A percentile compares a stretch with the other conserved stretches of the same genome.
Conservation (phyloP, 75 land plant genomes). For the Ceratopteris richardii region DNA sequence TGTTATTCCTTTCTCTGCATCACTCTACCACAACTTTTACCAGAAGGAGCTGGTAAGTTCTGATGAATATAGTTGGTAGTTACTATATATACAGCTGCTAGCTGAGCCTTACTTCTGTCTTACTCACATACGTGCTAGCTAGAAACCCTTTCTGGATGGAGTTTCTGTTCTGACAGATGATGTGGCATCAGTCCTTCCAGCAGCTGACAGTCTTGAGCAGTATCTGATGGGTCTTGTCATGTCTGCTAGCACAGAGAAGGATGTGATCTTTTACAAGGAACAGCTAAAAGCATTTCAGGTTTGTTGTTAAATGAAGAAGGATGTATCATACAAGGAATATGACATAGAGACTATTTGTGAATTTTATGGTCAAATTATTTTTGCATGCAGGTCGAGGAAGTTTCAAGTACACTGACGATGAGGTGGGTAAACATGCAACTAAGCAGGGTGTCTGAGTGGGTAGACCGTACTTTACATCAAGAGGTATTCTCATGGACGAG, state of each 20-base stretch:
- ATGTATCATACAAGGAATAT: no score
- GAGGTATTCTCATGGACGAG: constrained; percentile 57
- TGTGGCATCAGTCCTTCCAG: constrained; percentile 81
- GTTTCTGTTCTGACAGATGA: constrained; percentile 90
- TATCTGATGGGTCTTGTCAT: constrained; percentile 44
- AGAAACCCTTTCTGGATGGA: constrained; percentile 93
- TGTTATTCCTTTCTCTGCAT: constrained; percentile 59
- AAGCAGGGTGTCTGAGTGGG: constrained; percentile 68
- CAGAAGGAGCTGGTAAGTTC: constrained; percentile 68
- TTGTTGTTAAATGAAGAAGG: not conserved
- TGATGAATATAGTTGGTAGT: not conserved
- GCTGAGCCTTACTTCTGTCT: not conserved
- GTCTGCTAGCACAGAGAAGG: constrained; percentile 43
- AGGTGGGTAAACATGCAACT: constrained; percentile 91
- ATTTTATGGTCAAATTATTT: not conserved
- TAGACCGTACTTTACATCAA: constrained; percentile 66
- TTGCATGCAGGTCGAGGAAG: constrained; percentile 20
- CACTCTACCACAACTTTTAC: constrained; percentile 81
- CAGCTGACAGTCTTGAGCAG: constrained; percentile 86
- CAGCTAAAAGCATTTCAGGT: constrained; percentile 64
- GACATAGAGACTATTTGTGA: no score
- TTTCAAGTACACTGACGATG: constrained; percentile 60
- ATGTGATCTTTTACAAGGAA: constrained; percentile 32
- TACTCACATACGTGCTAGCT: constrained; percentile 7
- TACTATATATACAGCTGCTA: no score